phyloP scores from a whole-genome alignment of 208 protist species.

The Trypanosoma cruzi region DNA sequence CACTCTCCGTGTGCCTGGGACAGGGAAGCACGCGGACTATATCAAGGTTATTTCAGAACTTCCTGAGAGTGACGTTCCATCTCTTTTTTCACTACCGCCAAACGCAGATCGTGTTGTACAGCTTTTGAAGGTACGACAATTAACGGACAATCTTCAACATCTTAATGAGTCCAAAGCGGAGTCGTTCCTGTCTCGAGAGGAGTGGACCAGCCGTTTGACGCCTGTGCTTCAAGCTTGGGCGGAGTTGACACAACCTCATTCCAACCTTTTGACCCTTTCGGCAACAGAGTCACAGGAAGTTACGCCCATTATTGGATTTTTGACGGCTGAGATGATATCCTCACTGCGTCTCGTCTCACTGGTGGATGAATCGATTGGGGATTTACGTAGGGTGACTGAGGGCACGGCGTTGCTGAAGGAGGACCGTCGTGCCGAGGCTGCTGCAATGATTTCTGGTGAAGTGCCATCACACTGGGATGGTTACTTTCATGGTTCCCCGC shows the following conservation, averaged over 20 bases:
- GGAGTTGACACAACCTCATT: constrained; percentile 64
- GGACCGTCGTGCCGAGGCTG: constrained; percentile 69
- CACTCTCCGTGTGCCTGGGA: constrained; percentile 62
- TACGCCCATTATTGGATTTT: constrained; percentile 88
- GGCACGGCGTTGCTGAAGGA: constrained; percentile 90
- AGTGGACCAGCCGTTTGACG: constrained; percentile 78
- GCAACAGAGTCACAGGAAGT: constrained; percentile 20
- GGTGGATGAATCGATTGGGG: constrained; percentile 81
- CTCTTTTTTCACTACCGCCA: constrained; percentile 93
- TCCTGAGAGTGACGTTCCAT: constrained; percentile 92
- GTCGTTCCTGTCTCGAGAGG: constrained; percentile 80
- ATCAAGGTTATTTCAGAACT: constrained; percentile 81
- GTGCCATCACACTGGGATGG: constrained; percentile 90
- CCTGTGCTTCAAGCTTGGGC: constrained; percentile 91
- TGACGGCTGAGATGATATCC: constrained; percentile 83
- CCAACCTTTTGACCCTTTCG: constrained; percentile 49
- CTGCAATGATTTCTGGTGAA: constrained; percentile 79
- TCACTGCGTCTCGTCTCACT: constrained; percentile 63
- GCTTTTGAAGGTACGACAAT: constrained; percentile 51
- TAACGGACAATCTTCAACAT: constrained; percentile 86
- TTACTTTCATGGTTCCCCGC: constrained; percentile 83
- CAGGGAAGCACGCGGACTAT: constrained; percentile 69
- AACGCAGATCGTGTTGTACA: constrained; percentile 96
- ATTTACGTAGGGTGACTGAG: constrained; percentile 88
- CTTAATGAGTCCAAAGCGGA: constrained; percentile 71